Conservation (phyloP, 2,329 filamentous ascomycete genomes). For the Xylaria sp. region DNA sequence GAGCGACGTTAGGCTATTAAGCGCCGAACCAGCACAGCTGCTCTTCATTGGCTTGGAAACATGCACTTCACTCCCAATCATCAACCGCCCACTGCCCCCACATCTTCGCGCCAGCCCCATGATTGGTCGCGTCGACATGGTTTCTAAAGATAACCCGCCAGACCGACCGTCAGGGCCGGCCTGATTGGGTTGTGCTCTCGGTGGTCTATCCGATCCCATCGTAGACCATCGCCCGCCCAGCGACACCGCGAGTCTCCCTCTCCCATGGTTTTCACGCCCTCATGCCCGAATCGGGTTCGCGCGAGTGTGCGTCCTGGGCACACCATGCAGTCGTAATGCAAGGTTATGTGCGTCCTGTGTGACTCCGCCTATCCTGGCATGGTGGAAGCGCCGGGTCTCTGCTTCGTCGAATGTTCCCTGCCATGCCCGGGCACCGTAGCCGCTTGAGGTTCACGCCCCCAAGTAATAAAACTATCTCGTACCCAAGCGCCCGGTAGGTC, state of each 20-base stretch:
- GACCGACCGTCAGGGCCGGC: conserved; percentile 31
- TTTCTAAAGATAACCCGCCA: conserved; percentile 49
- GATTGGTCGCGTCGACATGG: conserved; percentile 41
- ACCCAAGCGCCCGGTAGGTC: conserved; percentile 44
- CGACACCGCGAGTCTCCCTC: conserved; percentile 43
- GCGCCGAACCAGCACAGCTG: conserved; percentile 45
- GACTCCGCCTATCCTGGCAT: conserved; percentile 34
- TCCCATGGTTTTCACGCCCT: conserved; percentile 42
- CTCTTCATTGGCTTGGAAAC: conserved; percentile 44
- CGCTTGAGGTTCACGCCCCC: conserved; percentile 44
- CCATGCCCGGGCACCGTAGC: conserved; percentile 45
- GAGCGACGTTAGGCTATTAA: conserved; percentile 45
- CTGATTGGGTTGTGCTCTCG: conserved; percentile 44
- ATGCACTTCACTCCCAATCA: conserved; percentile 46
- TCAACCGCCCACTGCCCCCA: conserved; percentile 34
- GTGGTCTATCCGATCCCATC: conserved; percentile 36
- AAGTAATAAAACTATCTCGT: conserved; percentile 48
- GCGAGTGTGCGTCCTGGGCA: conserved; percentile 42
- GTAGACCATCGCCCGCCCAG: conserved; percentile 37
- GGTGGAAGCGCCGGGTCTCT: conserved; percentile 47
- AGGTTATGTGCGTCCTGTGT: conserved; percentile 43
- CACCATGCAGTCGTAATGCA: conserved; percentile 44
- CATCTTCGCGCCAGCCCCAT: conserved; percentile 41
- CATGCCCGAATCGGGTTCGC: conserved; percentile 46
- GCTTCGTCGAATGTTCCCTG: conserved; percentile 39